Evolutionary conservation across 148 eudicot genomes (phyloP).

Genomic region (Dysphania ambrosioides): DNA sequence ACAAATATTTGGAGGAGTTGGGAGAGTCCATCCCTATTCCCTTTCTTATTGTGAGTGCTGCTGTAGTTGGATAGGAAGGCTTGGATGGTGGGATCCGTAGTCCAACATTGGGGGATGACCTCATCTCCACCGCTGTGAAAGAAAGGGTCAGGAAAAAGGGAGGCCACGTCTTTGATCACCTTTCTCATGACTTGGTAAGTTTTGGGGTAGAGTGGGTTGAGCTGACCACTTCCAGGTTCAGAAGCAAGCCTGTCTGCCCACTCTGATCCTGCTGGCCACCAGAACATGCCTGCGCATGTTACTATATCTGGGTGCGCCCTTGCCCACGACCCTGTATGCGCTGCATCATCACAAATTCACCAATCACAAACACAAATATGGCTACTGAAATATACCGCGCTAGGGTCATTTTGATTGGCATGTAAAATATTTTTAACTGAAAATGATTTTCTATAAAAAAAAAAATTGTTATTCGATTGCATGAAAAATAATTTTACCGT

Average conservation of each 20-base stretch:
- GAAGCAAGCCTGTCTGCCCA: constrained; percentile 82
- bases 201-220: constrained; percentile 73
- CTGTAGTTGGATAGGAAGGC: constrained; percentile 37
- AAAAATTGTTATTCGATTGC: too few species aligned
- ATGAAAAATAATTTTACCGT: too few species aligned
- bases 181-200: constrained; percentile 64
- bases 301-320: constrained; percentile 86
- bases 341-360: constrained; percentile 34
- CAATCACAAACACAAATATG: neutral
- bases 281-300: constrained; percentile 73
- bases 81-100: too few species aligned
- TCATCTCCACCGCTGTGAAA: constrained; percentile 82
- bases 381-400: too few species aligned
- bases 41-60: constrained; percentile 37
- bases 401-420: too few species aligned
- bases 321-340: constrained; percentile 90
- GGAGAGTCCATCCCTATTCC: constrained; percentile 45
- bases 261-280: constrained; percentile 65
- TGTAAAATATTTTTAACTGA: too few species aligned
- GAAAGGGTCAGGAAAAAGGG: constrained; percentile 69
- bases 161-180: constrained; percentile 42
- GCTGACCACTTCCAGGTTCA: too few species aligned
- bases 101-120: constrained; percentile 75
- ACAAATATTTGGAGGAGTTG: constrained; percentile 64
- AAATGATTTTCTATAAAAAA: too few species aligned